Evolutionary conservation across 1,284 basidiomycete genomes (phyloP), one percentile per base, ranked within the genome.

Genomic region (Sporisorium sorghi): DNA sequence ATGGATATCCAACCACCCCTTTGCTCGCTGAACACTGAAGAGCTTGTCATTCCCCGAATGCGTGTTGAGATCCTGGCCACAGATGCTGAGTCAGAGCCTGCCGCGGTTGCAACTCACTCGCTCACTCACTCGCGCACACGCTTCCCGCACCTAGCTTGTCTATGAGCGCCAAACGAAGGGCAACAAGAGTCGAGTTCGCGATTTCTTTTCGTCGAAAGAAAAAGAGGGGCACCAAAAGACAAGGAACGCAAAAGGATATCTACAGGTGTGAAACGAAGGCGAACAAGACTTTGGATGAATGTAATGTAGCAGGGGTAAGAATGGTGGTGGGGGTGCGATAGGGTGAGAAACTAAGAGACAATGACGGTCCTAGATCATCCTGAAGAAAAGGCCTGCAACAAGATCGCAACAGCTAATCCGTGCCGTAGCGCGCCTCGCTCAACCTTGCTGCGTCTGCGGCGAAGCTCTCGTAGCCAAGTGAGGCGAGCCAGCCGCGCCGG

Each of bases 381-480:
- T 6, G n/a, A 19, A 40, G 19, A 40, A 2, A 37, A 37, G 35
- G 8, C n/a, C 19, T 40, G n/a, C 1, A 3, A 3, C 3, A 40
- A n/a, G 3, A 19, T 40, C n/a, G 37, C 37, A 19, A 9, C 37
- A 19, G 37, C n/a, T 40, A 14, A 11, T 11, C 12, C 40, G 19
- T 12, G n/a, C 3, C n/a, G n/a, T n/a, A 10, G n/a, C 39, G 39
- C 43, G n/a, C n/a, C n/a, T n/a, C n/a, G n/a, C 23, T 72, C 52
- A 67, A 12, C 63, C 70, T 47, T 73, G 63, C 60, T 73, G 70
- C 42, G 70, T 73, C 50, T 73, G 70, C 1, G 70, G 64, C 28
- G 64, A 73, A 26, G 64, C 70, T 28, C 64, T 49, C 0, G 70
- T 60, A 11, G 70, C 59, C 5, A 67, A 48, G 8, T 73, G 70